Base-by-base conservation (phyloP, 1,139 yeast species). In the Kluyveromyces sp. region DNA sequence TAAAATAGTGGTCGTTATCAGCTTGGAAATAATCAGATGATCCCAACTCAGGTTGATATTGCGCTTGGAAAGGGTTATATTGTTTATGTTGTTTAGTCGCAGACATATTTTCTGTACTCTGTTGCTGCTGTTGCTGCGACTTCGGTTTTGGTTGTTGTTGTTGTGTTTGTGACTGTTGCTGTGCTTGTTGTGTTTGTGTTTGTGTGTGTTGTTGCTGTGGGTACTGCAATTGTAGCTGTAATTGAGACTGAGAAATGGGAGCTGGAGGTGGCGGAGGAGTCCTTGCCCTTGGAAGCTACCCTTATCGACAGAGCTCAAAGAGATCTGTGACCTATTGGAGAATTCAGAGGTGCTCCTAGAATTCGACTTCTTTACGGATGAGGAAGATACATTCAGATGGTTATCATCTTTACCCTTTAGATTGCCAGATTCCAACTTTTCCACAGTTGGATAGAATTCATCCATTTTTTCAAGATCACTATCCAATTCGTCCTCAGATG, bases 361-460 rank as follows among this genome's bases (percentile, higher is more conserved):
- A 21, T 29, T 27, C 28, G 36, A 26, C n/a, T 34, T n/a, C 34
- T 41, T 29, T 7, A 41, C 7, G 37, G 34, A 34, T n/a, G 25
- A 3, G 35, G 35, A 5, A 21, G 8, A 15, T 39, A 8, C 28
- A 21, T 25, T 25, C 29, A 28, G 31, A 7, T 27, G 39, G 15
- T 8, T 8, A 6, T 26, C 30, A 4, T n/a, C 31, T 28, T 27
- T 37, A 10, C 35, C 43, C 28, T 34, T 41, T 7, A 28, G 27
- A 29, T 29, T 34, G 3, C 33, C 43, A 2, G 43, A 41, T 34
- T 41, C 43, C 15, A 41, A 15, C 8, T 34, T 41, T 30, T 41
- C 43, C 8, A 41, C 38, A 35, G 43, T 41, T n/a, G 43, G 43
- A 41, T 41, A 41, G 28, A 27, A 34, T 29, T 41, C 43, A 28